A percentile compares a stretch with the other conserved stretches of the same genome.
Conservation (phyloP, 768 basidiomycete species). For the Rhizopogon sp. region DNA sequence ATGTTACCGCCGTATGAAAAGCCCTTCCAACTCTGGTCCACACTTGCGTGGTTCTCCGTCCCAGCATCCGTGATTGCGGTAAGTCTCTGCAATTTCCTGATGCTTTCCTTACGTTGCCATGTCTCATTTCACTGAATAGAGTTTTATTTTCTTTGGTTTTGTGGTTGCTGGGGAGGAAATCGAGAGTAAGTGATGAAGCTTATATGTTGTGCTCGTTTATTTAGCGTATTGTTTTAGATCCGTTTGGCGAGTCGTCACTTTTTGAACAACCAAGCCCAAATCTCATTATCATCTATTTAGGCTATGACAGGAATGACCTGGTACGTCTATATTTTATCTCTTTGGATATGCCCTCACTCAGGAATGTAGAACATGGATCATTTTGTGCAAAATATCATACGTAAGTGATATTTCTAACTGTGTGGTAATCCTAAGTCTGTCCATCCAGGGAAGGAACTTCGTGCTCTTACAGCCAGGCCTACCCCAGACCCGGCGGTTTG, state of each 20-base stretch:
- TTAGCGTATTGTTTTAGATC: slow-evolving; percentile 26
- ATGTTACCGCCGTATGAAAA: slow-evolving; percentile 14
- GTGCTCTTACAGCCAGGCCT: slow-evolving; percentile 54
- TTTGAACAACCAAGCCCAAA: background rate
- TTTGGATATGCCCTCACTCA: background rate
- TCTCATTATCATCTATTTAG: slow-evolving; percentile 7
- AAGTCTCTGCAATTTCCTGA: slow-evolving; percentile 10
- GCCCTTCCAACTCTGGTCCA: slow-evolving; percentile 60
- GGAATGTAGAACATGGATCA: slow-evolving; percentile 54
- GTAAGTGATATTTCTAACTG: slow-evolving; percentile 26
- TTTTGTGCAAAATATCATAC: slow-evolving; percentile 65
- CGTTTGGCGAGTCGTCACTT: slow-evolving; percentile 30
- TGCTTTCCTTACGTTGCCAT: background rate
- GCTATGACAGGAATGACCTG: slow-evolving; percentile 72
- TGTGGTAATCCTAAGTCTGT: background rate
- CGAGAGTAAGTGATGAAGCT: slow-evolving; percentile 44
- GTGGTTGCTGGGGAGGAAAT: slow-evolving; percentile 71
- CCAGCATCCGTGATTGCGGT: slow-evolving; percentile 53
- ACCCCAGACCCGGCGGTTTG: slow-evolving; percentile 52
- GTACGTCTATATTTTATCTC: slow-evolving; percentile 27
- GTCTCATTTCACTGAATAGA: slow-evolving; percentile 24
- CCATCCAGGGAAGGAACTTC: slow-evolving; percentile 48
- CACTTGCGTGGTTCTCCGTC: slow-evolving; percentile 57
- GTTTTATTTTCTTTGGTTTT: slow-evolving; percentile 71
- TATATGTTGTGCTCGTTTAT: background rate